Base-by-base conservation (phyloP, 257 asterid species). In the Plectranthus barbatus region DNA sequence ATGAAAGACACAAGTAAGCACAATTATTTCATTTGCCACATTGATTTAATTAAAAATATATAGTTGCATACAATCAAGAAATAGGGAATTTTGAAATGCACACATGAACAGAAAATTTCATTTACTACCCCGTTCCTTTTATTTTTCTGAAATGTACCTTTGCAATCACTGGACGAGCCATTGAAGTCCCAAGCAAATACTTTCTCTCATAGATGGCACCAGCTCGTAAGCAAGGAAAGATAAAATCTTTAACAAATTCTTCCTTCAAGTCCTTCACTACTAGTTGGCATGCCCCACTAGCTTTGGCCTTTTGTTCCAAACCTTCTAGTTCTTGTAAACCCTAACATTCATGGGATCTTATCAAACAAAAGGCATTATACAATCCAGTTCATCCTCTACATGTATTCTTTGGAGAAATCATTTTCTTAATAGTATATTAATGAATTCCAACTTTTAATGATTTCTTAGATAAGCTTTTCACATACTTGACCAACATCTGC, bases 111-210 rank as follows among this genome's bases (percentile, higher is more conserved):
- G 0, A 63, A 5, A 24, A 63, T 9, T 24, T 39, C 37, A 19
- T 45, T 11, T n/a, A 64, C 39, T 23, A 4, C 24, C 40, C 18
- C 64, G 19, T 51, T 14, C 15, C 17, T 40, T 44, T 60, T 64
- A 37, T 41, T 60, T 46, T 13, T 26, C n/a, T 39, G 18, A 29
- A 55, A 26, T 59, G 71, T 74, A 92, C 99, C 99, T 92, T 92
- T 18, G 96, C 99, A 74, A 92, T 92, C 56, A 86, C 97, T 1
- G 97, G 99, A 41, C 97, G 97, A 70, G 99, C 97, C 97, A 92
- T 92, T 68, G 99, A 86, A 59, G 99, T 92, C 51, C 97, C 96
- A 19, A 92, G 95, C 78, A 92, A 76, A 82, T 89, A 89, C 76
- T 90, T 92, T 51, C 99, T 83, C 78, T 92, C 96, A 75, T 89